These are phyloP conservation scores for Mycosphaerella sp. DNA, from an alignment of 2,329 filamentous ascomycete genomes.

Conservation along the genomic window DNA sequence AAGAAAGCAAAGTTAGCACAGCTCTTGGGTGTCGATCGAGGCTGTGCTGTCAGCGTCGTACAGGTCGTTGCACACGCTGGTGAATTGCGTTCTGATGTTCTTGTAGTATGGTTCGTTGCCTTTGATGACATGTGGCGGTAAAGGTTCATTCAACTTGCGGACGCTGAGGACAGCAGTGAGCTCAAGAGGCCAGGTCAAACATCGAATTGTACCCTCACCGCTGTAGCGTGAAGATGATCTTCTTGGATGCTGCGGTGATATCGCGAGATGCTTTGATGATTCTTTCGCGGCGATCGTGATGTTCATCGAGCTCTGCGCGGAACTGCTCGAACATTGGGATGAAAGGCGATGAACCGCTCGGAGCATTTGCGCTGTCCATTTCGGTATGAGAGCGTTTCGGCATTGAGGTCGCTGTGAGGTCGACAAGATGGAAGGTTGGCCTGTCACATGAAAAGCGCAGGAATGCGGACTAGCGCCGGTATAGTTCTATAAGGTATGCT, in stretches of 20 bases:
- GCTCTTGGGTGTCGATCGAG: too few species aligned
- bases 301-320: constrained; percentile 81
- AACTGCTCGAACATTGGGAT: constrained; percentile 77
- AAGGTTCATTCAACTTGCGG: constrained; percentile 51
- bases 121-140: constrained; percentile 63
- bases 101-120: constrained; percentile 64
- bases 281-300: constrained; percentile 85
- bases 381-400: constrained; percentile 22
- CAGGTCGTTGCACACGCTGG: constrained; percentile 64
- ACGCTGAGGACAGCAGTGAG: constrained; percentile 46
- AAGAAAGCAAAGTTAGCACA: background rate
- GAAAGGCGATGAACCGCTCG: constrained; percentile 38
- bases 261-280: constrained; percentile 88
- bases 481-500: too few species aligned
- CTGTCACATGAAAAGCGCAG: background rate
- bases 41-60: background rate
- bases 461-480: background rate
- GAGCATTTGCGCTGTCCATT: constrained; percentile 17
- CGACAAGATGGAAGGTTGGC: background rate
- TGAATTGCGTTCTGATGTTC: constrained; percentile 65
- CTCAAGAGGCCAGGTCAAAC: background rate
- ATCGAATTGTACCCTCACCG: constrained; percentile 45
- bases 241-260: constrained; percentile 91
- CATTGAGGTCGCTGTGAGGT: background rate
- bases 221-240: constrained; percentile 87